Percentiles rank a stretch among this genome's conserved stretches.
Evolutionary conservation across 2,329 filamentous ascomycete species (phyloP).

Genomic region (Akanthomyces lecanii): DNA sequence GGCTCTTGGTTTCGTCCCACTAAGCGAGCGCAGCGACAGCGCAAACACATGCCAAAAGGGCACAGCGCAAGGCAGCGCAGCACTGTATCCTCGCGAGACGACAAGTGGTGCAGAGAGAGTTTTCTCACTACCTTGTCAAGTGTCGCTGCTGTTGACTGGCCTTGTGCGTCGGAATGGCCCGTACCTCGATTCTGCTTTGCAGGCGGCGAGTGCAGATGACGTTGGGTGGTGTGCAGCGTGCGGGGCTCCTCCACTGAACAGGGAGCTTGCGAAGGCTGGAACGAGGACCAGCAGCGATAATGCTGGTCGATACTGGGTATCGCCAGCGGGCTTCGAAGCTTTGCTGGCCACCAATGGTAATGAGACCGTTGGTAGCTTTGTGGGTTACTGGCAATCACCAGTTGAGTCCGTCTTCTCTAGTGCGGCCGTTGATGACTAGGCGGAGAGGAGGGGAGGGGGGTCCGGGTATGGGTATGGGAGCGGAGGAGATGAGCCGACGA

Average conservation of each 20-base stretch:
- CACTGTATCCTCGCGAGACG: slow-evolving; percentile 3
- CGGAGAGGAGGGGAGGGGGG: not conserved
- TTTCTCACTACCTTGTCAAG: not conserved
- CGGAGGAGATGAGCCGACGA: not conserved
- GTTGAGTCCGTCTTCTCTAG: not conserved
- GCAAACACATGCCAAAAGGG: slow-evolving; percentile 1
- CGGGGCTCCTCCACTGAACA: slow-evolving; percentile 1
- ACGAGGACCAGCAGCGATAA: not conserved
- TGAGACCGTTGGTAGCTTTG: not conserved
- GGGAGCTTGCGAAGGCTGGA: not conserved
- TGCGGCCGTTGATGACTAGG: not conserved
- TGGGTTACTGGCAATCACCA: not conserved
- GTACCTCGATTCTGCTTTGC: not conserved
- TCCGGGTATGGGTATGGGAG: too few relatives aligned
- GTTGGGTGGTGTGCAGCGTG: not conserved
- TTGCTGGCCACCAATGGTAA: not conserved
- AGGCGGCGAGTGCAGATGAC: slow-evolving; percentile 4
- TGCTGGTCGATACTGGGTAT: not conserved
- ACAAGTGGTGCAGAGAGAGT: slow-evolving; percentile 3
- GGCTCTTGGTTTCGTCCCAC: slow-evolving; percentile 8
- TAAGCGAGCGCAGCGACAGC: slow-evolving; percentile 4
- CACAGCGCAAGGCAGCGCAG: not conserved
- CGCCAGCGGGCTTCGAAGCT: too few relatives aligned
- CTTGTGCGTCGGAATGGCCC: not conserved
- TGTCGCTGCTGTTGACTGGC: not conserved